Base-by-base conservation (phyloP, 352 stramenopile species). In the Phytophthora fragariae region DNA sequence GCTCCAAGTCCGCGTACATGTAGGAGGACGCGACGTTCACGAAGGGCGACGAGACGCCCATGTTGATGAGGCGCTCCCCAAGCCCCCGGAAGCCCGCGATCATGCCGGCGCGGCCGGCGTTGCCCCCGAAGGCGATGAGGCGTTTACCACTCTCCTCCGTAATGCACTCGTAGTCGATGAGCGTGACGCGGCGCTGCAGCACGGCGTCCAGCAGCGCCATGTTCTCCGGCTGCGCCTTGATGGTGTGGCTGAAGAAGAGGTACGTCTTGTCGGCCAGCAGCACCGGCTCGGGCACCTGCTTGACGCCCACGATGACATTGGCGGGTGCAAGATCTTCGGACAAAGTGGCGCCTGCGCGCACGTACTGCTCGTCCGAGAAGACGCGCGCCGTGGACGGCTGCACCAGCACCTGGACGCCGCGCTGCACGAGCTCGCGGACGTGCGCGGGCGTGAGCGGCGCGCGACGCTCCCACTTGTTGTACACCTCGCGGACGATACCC, bases 111-210 rank as follows among this genome's bases (percentile, higher is more conserved):
- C 95, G 89, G 24, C 97, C 97, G 6, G 97, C 97, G 75, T 98
- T 99, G 57, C 92, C 82, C 21, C 97, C 97, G 73, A 99, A 99
- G 39, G 95, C 94, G 61, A 99, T 98, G 10, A 98, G 73, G 6
- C 94, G 90, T 71, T 90, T 89, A 55, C 88, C 90, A 46, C 88
- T 89, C 31, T 88, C 77, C 59, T 97, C 82, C 2, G 90, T 97
- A 77, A 99, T 99, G 68, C 93, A 98, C 75, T 99, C 97, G 75
- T 99, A 99, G 80, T 99, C 97, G 65, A 99, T 94, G 31, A 99
- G 84, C 57, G 93, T 94, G 67, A 99, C 94, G 29, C 94, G 92
- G 52, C 96, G 94, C 46, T 96, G 81, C 6, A 98, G 82, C 62
- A 98, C 91, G 21, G 92, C 84, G 72, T 99, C 91, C 54, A 99